These are phyloP conservation scores for Populus euphratica DNA, from an alignment of 345 rosid genomes.

Conservation along the genomic window DNA sequence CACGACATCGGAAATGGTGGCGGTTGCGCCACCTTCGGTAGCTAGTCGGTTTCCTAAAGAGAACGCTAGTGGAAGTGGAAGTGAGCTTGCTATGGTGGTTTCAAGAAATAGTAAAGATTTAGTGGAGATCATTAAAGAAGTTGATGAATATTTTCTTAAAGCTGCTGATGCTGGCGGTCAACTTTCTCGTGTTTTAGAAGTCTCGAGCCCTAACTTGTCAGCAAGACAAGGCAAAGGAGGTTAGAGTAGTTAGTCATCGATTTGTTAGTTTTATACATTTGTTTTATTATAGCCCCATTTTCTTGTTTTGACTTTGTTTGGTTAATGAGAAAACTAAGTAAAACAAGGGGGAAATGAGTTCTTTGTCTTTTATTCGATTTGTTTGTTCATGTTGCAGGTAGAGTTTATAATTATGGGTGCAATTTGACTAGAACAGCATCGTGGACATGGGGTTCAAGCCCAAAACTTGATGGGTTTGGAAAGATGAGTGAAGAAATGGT, in stretches of 20 bases:
- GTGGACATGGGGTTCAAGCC: slow-evolving; percentile 73
- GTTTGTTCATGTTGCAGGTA: slow-evolving; percentile 34
- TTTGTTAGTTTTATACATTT: background rate
- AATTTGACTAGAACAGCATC: slow-evolving; percentile 51
- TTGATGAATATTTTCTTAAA: slow-evolving; percentile 80
- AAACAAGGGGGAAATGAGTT: background rate
- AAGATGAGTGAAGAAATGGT: slow-evolving; percentile 31
- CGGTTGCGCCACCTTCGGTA: slow-evolving; percentile 48
- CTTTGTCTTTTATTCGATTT: background rate
- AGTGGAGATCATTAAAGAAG: slow-evolving; percentile 78
- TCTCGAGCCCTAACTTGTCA: slow-evolving; percentile 46
- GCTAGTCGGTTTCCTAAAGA: slow-evolving; percentile 68
- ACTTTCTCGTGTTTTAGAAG: slow-evolving; percentile 65
- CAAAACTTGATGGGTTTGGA: slow-evolving; percentile 45
- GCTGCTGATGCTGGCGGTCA: slow-evolving; percentile 74
- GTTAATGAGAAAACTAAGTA: background rate
- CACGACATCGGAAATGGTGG: slow-evolving; percentile 20
- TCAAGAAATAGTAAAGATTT: slow-evolving; percentile 80
- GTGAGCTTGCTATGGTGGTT: slow-evolving; percentile 78
- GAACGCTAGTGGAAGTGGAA: slow-evolving; percentile 39
- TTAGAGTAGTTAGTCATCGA: slow-evolving; percentile 7
- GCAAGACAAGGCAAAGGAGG: slow-evolving; percentile 52
- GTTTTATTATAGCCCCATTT: background rate
- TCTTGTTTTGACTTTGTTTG: background rate
- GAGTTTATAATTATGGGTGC: slow-evolving; percentile 57